Conservation (phyloP, 2,329 filamentous ascomycete species). For the Apiospora marii region DNA sequence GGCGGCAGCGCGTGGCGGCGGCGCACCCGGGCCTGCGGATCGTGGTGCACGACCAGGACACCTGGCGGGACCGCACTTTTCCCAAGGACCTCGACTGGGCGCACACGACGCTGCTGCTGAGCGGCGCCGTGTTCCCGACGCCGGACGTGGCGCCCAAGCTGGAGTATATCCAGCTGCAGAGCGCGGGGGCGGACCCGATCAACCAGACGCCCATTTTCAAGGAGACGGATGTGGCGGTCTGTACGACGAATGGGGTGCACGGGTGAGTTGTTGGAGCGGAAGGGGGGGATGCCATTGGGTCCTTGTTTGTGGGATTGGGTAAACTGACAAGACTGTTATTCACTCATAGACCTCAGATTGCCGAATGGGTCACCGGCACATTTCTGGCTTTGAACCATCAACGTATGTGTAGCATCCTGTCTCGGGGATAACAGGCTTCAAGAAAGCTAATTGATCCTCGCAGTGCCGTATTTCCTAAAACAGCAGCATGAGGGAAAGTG, state of each 20-base stretch:
- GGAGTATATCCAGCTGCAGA: conserved; percentile 61
- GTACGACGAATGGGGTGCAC: conserved; percentile 65
- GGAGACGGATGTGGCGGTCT: conserved; percentile 59
- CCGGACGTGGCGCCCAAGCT: conserved; percentile 54
- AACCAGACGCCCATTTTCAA: conserved; percentile 55
- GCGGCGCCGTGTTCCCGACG: conserved; percentile 51
- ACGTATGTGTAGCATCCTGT: conserved; percentile 44
- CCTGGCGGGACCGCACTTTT: background rate
- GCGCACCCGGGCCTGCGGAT: conserved; percentile 19
- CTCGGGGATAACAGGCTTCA: background rate
- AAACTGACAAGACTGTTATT: background rate
- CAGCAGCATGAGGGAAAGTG: conserved; percentile 43
- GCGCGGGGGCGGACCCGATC: conserved; percentile 61
- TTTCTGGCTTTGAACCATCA: conserved; percentile 58
- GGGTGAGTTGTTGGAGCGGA: conserved; percentile 50
- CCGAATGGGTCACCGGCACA: conserved; percentile 63
- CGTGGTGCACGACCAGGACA: conserved; percentile 17
- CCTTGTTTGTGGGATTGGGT: background rate
- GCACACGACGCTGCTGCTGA: conserved; percentile 57
- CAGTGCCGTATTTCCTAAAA: conserved; percentile 21
- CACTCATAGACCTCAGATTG: conserved; percentile 58
- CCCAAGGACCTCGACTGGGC: conserved; percentile 50
- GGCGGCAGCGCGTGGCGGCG: background rate
- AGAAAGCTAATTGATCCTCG: background rate
- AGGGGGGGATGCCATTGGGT: background rate